Conservation (phyloP, 2,329 filamentous ascomycete genomes). For the Colletotrichum lentis region DNA sequence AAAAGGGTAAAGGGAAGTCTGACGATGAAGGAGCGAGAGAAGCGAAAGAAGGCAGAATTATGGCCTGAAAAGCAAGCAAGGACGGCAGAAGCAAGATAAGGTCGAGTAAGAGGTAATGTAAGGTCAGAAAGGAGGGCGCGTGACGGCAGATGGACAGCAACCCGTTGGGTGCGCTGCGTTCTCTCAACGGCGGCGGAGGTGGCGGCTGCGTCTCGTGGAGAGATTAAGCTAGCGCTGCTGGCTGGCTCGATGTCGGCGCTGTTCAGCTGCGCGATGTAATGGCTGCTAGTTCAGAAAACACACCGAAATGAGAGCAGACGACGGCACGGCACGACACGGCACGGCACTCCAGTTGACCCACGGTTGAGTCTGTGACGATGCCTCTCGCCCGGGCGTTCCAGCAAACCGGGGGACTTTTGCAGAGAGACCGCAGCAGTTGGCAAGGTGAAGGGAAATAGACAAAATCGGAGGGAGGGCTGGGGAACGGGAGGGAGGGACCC, state of each 20-base stretch:
- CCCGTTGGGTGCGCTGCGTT: conserved; percentile 23
- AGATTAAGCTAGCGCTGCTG: conserved; percentile 26
- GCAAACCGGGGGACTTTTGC: conserved; percentile 29
- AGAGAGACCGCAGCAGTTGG: conserved; percentile 13
- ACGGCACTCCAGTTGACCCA: conserved; percentile 3
- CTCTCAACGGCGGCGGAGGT: conserved; percentile 33
- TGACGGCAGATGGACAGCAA: conserved; percentile 24
- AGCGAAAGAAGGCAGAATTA: not conserved
- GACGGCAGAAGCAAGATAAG: conserved; percentile 3
- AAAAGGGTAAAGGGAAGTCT: not conserved
- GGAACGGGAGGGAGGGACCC: conserved; percentile 17
- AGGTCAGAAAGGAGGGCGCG: conserved; percentile 22
- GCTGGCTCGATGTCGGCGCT: not conserved
- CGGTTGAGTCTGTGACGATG: conserved; percentile 1
- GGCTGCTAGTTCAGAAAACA: not conserved
- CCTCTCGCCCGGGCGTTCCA: conserved; percentile 26
- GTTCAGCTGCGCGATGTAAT: not conserved
- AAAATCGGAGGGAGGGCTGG: conserved; percentile 5
- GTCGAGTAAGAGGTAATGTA: conserved; percentile 10
- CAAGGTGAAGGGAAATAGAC: not conserved
- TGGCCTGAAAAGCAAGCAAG: conserved; percentile 1
- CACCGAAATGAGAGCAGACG: not conserved
- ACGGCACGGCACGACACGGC: not conserved
- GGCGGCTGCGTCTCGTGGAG: conserved; percentile 36
- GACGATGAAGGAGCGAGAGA: conserved; percentile 11